phyloP scores from a whole-genome alignment of 768 basidiomycete genomes.

The Serendipita sp. region DNA sequence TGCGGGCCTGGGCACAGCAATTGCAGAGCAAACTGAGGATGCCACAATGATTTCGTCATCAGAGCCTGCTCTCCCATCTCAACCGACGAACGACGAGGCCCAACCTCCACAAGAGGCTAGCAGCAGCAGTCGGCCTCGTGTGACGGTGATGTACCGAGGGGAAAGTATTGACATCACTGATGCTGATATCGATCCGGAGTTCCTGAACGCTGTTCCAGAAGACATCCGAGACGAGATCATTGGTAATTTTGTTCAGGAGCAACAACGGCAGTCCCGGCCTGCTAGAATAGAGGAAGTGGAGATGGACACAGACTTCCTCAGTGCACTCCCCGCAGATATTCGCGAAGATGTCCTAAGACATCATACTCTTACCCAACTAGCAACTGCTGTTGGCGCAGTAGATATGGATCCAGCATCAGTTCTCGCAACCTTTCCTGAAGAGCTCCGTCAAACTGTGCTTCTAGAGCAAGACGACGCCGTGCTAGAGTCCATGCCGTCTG shows the following conservation, averaged over 20 bases:
- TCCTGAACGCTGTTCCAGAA: slow-evolving; percentile 92
- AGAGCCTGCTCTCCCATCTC: slow-evolving; percentile 15
- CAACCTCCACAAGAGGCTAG: slow-evolving; percentile 27
- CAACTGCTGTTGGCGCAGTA: slow-evolving; percentile 28
- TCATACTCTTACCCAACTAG: slow-evolving; percentile 67
- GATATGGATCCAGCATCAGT: slow-evolving; percentile 84
- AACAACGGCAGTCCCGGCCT: slow-evolving; percentile 29
- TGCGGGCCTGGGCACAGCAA: slow-evolving; percentile 9
- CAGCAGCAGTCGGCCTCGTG: slow-evolving; percentile 25
- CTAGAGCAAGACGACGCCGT: slow-evolving; percentile 79
- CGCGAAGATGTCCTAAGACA: slow-evolving; percentile 95
- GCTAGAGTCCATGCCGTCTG: slow-evolving; percentile 62
- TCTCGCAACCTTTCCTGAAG: slow-evolving; percentile 81
- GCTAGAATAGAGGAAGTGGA: slow-evolving; percentile 54
- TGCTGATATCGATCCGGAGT: slow-evolving; percentile 94
- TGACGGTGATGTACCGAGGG: slow-evolving; percentile 85
- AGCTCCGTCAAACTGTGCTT: slow-evolving; percentile 77
- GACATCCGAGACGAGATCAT: slow-evolving; percentile 98
- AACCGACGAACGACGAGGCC: slow-evolving; percentile 14
- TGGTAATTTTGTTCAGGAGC: slow-evolving; percentile 89
- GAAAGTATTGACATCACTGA: slow-evolving; percentile 93
- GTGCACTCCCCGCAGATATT: slow-evolving; percentile 90
- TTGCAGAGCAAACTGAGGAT: slow-evolving; percentile 11
- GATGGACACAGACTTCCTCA: slow-evolving; percentile 89
- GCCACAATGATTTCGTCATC: slow-evolving; percentile 14